Evolutionary conservation across 768 basidiomycete genomes (phyloP).

Genomic region (Pisolithus tinctorius): DNA sequence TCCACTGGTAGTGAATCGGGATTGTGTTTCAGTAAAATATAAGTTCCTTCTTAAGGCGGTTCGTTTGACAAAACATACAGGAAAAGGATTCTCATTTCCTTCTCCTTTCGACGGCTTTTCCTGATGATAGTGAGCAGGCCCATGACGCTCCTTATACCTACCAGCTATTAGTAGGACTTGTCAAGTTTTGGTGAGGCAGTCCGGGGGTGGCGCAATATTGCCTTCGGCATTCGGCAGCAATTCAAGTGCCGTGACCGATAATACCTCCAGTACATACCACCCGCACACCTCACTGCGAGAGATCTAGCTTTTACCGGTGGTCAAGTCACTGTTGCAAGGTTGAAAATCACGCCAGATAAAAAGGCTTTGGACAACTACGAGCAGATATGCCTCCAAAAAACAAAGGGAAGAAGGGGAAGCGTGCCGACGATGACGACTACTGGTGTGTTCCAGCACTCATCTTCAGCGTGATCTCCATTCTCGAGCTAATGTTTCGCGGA

Average conservation of each 20-base stretch:
- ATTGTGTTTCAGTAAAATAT: not conserved
- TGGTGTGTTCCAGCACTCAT: conserved; percentile 45
- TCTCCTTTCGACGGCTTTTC: conserved; percentile 92
- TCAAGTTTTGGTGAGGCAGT: no score
- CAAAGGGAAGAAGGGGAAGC: conserved; percentile 87
- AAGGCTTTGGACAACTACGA: not conserved
- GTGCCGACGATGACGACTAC: conserved; percentile 61
- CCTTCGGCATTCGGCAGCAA: not conserved
- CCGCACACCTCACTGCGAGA: not conserved
- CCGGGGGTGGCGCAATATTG: not conserved
- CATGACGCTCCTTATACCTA: conserved; percentile 38
- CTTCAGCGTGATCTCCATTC: conserved; percentile 11
- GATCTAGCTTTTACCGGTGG: not conserved
- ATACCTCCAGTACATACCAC: not conserved
- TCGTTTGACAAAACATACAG: conserved; percentile 44
- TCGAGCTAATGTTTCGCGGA: conserved; percentile 8
- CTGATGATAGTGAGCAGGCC: conserved; percentile 95
- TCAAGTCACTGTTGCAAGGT: no score
- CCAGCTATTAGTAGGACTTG: no score
- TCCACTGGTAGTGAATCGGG: conserved; percentile 48
- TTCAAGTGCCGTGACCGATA: not conserved
- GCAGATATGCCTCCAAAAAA: conserved; percentile 45
- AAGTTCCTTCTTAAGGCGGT: not conserved
- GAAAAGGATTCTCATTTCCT: conserved; percentile 94
- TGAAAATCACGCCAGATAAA: not conserved